Conservation (phyloP, 1,284 basidiomycete species). For the Cryptococcus sp. region DNA sequence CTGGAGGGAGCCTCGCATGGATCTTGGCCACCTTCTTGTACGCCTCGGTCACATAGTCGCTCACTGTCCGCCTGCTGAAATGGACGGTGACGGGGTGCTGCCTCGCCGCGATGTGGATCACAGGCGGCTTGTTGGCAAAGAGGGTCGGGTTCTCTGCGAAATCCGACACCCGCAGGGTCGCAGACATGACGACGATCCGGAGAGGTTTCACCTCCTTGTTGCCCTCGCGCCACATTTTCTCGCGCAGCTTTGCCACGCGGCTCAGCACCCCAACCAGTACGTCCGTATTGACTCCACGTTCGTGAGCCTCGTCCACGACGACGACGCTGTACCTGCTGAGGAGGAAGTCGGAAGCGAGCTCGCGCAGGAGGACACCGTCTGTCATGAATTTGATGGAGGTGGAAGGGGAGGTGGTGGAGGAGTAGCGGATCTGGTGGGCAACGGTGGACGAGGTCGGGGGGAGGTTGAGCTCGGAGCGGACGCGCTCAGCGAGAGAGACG, state of each 20-base stretch:
- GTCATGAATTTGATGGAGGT: constrained; percentile 99
- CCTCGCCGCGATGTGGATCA: constrained; percentile 83
- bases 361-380: constrained; percentile 92
- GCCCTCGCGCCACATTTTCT: constrained; percentile 78
- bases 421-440: constrained; percentile 97
- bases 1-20: constrained; percentile 65
- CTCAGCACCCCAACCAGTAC: constrained; percentile 94
- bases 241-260: constrained; percentile 81
- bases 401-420: constrained; percentile 80
- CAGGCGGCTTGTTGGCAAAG: constrained; percentile 78
- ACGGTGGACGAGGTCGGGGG: constrained; percentile 64
- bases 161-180: constrained; percentile 89
- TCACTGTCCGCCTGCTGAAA: constrained; percentile 78
- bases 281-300: constrained; percentile 97
- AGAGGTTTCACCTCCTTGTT: constrained; percentile 63
- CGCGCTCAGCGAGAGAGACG: constrained; percentile 89
- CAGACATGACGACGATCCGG: constrained; percentile 97
- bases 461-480: constrained; percentile 81
- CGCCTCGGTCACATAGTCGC: constrained; percentile 88
- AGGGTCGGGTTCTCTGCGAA: constrained; percentile 83
- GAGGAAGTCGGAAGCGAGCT: constrained; percentile 86
- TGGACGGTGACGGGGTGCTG: constrained; percentile 96
- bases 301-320: constrained; percentile 97
- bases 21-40: constrained; percentile 84
- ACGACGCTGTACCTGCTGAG: constrained; percentile 88